A percentile compares a stretch with the other conserved stretches of the same genome.
Conservation (phyloP, 192 early-diverging fungal genomes). For the Phycomyces nitens region DNA sequence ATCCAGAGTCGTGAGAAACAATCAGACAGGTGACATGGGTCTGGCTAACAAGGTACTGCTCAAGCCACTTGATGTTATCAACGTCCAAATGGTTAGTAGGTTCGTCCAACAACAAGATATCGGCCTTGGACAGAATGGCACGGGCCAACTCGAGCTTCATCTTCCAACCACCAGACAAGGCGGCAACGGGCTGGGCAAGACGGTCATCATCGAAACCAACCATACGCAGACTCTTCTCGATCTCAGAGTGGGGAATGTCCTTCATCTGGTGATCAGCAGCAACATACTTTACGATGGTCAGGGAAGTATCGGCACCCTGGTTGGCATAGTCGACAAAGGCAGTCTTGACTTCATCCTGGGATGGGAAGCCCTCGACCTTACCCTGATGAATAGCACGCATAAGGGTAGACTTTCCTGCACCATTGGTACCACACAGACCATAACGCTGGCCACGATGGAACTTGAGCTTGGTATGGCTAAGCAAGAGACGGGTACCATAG, state of each 20-base stretch:
- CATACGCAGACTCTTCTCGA: constrained; percentile 41
- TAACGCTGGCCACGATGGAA: constrained; percentile 75
- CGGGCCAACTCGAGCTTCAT: constrained; percentile 84
- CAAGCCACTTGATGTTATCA: constrained; percentile 71
- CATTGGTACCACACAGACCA: constrained; percentile 78
- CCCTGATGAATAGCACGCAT: constrained; percentile 79
- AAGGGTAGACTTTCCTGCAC: constrained; percentile 77
- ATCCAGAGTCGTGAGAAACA: constrained; percentile 80
- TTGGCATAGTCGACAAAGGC: constrained; percentile 74
- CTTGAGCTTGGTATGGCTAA: constrained; percentile 58
- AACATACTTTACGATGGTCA: constrained; percentile 60
- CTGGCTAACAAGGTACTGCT: constrained; percentile 65
- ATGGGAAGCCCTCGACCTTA: constrained; percentile 75
- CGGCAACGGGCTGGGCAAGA: constrained; percentile 54
- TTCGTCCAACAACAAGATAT: constrained; percentile 90
- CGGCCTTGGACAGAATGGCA: constrained; percentile 80
- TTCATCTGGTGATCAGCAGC: constrained; percentile 45
- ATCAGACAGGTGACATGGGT: constrained; percentile 68
- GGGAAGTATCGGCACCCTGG: constrained; percentile 62
- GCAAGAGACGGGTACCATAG: constrained; percentile 74
- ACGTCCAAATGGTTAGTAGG: constrained; percentile 90
- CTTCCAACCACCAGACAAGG: constrained; percentile 82
- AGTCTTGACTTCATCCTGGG: constrained; percentile 64
- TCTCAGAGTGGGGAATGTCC: constrained; percentile 43
- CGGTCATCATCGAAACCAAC: constrained; percentile 66